phyloP scores from a whole-genome alignment of 371 early-diverging fungal species.

The Cokeromyces recurvatus region DNA sequence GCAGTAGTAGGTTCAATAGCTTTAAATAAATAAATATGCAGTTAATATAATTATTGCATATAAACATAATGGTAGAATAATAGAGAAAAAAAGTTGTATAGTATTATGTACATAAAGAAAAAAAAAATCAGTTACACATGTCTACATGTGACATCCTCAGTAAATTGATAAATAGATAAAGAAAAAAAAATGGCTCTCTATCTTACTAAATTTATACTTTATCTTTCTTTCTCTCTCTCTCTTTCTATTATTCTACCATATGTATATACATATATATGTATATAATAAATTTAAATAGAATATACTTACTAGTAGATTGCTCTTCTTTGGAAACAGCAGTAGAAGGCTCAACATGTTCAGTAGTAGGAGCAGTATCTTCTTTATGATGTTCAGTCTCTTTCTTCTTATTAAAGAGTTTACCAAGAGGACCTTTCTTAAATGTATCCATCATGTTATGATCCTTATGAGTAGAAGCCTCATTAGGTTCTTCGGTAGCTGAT shows the following conservation, averaged over 20 bases:
- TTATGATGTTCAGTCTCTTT: slow-evolving; percentile 20
- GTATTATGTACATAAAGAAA: no score
- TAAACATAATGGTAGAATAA: background rate
- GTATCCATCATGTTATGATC: slow-evolving; percentile 32
- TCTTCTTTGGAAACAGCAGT: no score
- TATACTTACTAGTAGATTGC: slow-evolving; percentile 23
- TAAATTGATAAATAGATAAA: no score
- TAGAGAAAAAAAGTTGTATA: background rate
- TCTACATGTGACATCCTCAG: slow-evolving; percentile 18
- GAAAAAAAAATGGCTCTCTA: no score
- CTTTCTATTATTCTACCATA: no score
- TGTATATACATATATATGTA: no score
- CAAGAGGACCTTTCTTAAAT: slow-evolving; percentile 33
- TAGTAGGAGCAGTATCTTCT: slow-evolving; percentile 6
- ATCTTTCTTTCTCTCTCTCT: no score
- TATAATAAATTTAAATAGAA: slow-evolving; percentile 1
- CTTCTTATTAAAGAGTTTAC: slow-evolving; percentile 36
- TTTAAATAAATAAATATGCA: no score
- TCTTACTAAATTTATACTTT: no score
- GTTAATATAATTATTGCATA: no score
- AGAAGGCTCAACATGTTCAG: slow-evolving; percentile 1
- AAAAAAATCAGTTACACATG: slow-evolving; percentile 15
- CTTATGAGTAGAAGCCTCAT: slow-evolving; percentile 1
- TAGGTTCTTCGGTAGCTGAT: slow-evolving; percentile 4
- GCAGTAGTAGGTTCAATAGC: slow-evolving; percentile 2